Evolutionary conservation across 169 alveolate genomes (phyloP).

Genomic region (Theileria annulata): DNA sequence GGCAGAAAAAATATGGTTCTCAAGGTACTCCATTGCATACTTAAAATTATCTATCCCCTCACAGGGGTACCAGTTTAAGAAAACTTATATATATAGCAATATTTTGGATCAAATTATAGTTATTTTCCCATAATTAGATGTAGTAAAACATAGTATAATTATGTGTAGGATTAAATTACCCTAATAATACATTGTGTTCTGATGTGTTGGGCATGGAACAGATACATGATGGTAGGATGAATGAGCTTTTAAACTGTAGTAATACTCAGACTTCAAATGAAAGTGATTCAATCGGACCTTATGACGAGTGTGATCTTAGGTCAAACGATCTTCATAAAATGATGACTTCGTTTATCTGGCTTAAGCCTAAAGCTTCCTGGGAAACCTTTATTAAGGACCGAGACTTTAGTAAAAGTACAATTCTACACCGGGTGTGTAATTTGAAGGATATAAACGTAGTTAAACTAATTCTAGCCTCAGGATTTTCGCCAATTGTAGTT

Average conservation of each 20-base stretch:
- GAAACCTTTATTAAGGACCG: slow-evolving; percentile 41
- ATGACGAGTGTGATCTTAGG: slow-evolving; percentile 1
- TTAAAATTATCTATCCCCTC: too few species aligned
- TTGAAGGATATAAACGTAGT: slow-evolving; percentile 33
- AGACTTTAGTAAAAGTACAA: slow-evolving; percentile 52
- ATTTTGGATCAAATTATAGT: too few species aligned
- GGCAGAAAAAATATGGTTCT: too few species aligned
- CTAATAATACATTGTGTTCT: slow-evolving; percentile 16
- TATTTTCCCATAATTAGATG: too few species aligned
- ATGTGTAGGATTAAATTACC: not conserved
- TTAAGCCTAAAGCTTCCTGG: slow-evolving; percentile 44
- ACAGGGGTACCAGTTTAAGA: too few species aligned
- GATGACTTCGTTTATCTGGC: slow-evolving; percentile 22
- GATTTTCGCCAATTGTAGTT: slow-evolving; percentile 54
- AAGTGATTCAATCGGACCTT: not conserved
- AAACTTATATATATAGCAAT: too few species aligned
- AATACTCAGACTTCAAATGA: not conserved
- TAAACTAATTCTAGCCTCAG: slow-evolving; percentile 30
- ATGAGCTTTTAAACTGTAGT: not conserved
- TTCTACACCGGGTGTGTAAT: slow-evolving; percentile 58
- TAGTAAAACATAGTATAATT: too few species aligned
- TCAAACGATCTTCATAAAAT: slow-evolving; percentile 3
- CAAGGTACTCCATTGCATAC: too few species aligned
- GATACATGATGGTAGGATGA: not conserved
- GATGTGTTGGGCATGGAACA: not conserved